Conservation (phyloP, 805 yeast genomes). For the Barnettozyma sp. region DNA sequence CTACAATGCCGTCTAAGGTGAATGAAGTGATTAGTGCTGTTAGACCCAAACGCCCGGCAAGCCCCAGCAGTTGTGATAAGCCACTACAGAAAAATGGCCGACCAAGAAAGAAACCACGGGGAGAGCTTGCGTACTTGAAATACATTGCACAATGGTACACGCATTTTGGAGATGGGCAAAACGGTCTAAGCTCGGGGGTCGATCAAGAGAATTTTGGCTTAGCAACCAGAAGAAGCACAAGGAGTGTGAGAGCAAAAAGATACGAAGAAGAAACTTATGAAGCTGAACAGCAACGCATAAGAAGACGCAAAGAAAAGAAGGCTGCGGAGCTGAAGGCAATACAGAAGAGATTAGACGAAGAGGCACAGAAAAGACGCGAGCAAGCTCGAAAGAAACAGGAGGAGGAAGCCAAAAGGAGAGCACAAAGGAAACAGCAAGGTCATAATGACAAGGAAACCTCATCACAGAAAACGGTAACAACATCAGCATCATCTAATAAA, state of each 20-base stretch:
- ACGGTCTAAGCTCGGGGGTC: constrained; percentile 6
- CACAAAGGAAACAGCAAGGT: background rate
- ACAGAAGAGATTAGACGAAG: constrained; percentile 6
- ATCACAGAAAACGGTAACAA: background rate
- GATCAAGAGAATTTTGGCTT: constrained; percentile 2
- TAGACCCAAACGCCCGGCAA: no score
- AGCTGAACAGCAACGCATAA: constrained; percentile 5
- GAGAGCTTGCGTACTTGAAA: background rate
- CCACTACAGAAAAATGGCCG: background rate
- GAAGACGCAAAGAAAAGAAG: constrained; percentile 9
- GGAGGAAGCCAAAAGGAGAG: constrained; percentile 2
- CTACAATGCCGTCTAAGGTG: no score
- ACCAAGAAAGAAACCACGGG: background rate
- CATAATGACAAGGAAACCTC: background rate
- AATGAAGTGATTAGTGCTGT: no score
- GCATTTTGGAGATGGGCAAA: constrained; percentile 7
- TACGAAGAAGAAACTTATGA: constrained; percentile 5
- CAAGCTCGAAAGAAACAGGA: constrained; percentile 1
- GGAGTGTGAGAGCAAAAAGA: constrained; percentile 5
- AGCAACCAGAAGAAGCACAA: constrained; percentile 2
- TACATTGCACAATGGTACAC: constrained; percentile 10
- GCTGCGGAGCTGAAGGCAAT: constrained; percentile 2
- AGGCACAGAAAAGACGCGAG: constrained; percentile 2
- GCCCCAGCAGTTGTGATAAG: background rate
- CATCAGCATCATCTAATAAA: background rate